These are phyloP conservation scores for Catunica adiposa DNA, from an alignment of 2,329 filamentous ascomycete species.

Conservation along the genomic window DNA sequence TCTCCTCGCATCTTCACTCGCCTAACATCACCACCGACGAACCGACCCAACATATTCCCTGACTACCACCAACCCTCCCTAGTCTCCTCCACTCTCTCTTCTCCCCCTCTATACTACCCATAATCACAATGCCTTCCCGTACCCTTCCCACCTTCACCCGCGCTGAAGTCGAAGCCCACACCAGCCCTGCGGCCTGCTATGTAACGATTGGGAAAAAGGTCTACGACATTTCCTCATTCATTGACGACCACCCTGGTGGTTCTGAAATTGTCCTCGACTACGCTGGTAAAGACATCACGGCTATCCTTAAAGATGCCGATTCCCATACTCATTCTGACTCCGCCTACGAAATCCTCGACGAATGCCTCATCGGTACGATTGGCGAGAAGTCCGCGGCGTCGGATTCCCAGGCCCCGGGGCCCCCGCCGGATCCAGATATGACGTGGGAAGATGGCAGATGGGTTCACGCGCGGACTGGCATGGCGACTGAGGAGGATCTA, in stretches of 20 bases:
- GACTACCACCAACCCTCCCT: background rate
- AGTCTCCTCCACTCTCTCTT: constrained; percentile 4
- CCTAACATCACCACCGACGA: no score
- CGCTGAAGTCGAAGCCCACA: constrained; percentile 68
- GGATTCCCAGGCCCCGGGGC: constrained; percentile 17
- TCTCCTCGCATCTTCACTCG: background rate
- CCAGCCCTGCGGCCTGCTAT: constrained; percentile 70
- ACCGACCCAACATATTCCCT: background rate
- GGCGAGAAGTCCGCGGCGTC: constrained; percentile 18
- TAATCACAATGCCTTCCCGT: constrained; percentile 37
- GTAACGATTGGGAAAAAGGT: constrained; percentile 81
- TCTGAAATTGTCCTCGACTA: constrained; percentile 78
- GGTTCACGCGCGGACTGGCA: constrained; percentile 56
- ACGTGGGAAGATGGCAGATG: constrained; percentile 17
- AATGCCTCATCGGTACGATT: constrained; percentile 14
- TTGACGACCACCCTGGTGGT: constrained; percentile 82
- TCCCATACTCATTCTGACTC: constrained; percentile 63
- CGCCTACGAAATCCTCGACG: constrained; percentile 43
- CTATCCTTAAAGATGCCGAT: constrained; percentile 40
- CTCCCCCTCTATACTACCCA: background rate
- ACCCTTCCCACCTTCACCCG: constrained; percentile 70
- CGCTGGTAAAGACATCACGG: constrained; percentile 44
- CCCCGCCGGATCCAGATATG: constrained; percentile 20
- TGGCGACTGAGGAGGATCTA: constrained; percentile 78
- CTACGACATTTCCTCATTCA: constrained; percentile 85